Evolutionary conservation across 208 protist species (phyloP).

Genomic region (Balamuthia mandrillaris): DNA sequence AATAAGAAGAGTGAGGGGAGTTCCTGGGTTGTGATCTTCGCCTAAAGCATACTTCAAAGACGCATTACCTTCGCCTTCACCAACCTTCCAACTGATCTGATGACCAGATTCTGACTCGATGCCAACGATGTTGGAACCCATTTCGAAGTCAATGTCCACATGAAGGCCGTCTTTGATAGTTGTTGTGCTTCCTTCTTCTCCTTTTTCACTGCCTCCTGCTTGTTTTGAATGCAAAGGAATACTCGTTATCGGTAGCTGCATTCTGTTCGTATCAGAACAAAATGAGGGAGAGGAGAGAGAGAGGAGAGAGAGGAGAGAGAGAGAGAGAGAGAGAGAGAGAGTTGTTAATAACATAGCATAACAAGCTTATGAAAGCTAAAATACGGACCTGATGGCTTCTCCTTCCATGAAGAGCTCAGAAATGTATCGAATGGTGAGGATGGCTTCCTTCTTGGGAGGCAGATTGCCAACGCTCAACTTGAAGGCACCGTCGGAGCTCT

Average conservation of each 20-base stretch:
- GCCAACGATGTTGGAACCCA: not conserved
- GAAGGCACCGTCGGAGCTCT: constrained; percentile 10
- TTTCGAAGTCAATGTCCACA: not conserved
- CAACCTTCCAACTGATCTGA: not conserved
- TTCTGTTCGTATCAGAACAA: no score
- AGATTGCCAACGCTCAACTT: constrained; percentile 48
- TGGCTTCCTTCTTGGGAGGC: not conserved
- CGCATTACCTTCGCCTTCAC: not conserved
- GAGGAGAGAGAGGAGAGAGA: no score
- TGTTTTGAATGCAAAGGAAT: no score
- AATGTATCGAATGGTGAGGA: constrained; percentile 50
- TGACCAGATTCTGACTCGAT: not conserved
- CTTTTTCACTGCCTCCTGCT: no score
- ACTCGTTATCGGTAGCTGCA: no score
- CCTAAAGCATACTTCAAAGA: not conserved
- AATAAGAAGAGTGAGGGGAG: not conserved
- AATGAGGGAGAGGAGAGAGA: no score
- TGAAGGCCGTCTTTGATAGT: not conserved
- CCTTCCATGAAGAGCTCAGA: constrained; percentile 40
- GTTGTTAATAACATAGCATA: not conserved
- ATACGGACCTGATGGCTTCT: not conserved
- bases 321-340: no score
- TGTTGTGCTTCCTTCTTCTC: not conserved
- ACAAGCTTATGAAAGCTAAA: not conserved
- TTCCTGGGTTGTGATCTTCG: not conserved